Evolutionary conservation across 2,329 filamentous ascomycete species (phyloP).

Genomic region (Paecilomyces dactylethromorphus): DNA sequence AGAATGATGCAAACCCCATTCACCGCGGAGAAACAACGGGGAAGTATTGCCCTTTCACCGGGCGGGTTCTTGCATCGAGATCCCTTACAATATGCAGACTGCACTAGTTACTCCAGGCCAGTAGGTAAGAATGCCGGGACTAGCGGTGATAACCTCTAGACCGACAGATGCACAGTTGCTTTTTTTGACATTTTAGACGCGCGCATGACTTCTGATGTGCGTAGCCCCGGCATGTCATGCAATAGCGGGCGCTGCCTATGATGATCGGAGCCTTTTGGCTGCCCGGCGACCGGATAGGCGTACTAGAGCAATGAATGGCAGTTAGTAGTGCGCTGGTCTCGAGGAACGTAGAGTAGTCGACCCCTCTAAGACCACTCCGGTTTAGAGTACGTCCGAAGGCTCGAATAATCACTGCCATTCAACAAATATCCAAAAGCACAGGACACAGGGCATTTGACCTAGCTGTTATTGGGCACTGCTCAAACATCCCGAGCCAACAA

Average conservation of each 20-base stretch:
- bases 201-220: background rate
- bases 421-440: background rate
- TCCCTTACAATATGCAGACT: too few species aligned
- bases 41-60: too few species aligned
- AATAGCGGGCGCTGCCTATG: background rate
- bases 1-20: background rate
- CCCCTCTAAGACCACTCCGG: too few species aligned
- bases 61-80: too few species aligned
- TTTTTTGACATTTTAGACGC: background rate
- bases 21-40: background rate
- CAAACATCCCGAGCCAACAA: background rate
- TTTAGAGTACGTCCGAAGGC: too few species aligned
- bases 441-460: background rate
- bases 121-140: background rate
- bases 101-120: background rate
- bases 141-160: background rate
- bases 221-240: background rate
- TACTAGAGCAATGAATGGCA: background rate
- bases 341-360: too few species aligned
- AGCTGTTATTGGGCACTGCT: background rate
- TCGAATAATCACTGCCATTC: background rate
- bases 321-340: background rate
- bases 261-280: background rate
- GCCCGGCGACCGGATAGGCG: background rate
- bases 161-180: background rate